Evolutionary conservation across 192 early-diverging fungal genomes (phyloP).

Genomic region (Linnemannia zychae): DNA sequence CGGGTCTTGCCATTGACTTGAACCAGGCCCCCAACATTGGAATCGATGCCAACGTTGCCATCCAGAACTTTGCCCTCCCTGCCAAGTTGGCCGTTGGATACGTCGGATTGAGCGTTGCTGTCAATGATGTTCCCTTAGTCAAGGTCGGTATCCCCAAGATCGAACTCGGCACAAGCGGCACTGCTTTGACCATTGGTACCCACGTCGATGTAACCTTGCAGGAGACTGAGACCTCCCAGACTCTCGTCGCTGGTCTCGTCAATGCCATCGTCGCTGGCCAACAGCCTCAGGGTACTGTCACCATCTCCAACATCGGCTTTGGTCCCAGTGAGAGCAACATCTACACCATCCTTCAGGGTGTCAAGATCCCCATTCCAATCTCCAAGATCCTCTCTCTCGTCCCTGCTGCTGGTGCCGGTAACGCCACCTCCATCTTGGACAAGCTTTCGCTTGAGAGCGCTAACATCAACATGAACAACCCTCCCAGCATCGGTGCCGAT

Average conservation of each 20-base stretch:
- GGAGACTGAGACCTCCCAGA: conserved; percentile 36
- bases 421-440: conserved; percentile 27
- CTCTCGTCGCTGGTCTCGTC: conserved; percentile 37
- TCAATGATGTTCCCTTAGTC: conserved; percentile 13
- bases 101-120: conserved; percentile 35
- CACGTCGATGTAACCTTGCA: conserved; percentile 28
- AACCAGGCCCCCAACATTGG: conserved; percentile 43
- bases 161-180: conserved; percentile 21
- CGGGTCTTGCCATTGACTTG: conserved; percentile 40
- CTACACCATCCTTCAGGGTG: conserved; percentile 38
- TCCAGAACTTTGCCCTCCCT: conserved; percentile 35
- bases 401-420: conserved; percentile 11
- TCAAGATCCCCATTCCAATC: conserved; percentile 40
- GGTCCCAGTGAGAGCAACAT: conserved; percentile 31
- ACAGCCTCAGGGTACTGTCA: conserved; percentile 22
- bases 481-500: conserved; percentile 52
- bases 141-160: conserved; percentile 26
- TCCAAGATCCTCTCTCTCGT: conserved; percentile 37
- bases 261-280: conserved; percentile 37
- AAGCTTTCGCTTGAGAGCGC: conserved; percentile 32
- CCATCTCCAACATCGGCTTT: conserved; percentile 35
- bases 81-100: conserved; percentile 34
- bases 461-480: conserved; percentile 51
- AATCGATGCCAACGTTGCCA: conserved; percentile 32
- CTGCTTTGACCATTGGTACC: conserved; percentile 32